A percentile compares a stretch with the other conserved stretches of the same genome.
These are phyloP conservation scores for Vigna hirtella DNA, from an alignment of 306 rosid species.

Conservation along the genomic window DNA sequence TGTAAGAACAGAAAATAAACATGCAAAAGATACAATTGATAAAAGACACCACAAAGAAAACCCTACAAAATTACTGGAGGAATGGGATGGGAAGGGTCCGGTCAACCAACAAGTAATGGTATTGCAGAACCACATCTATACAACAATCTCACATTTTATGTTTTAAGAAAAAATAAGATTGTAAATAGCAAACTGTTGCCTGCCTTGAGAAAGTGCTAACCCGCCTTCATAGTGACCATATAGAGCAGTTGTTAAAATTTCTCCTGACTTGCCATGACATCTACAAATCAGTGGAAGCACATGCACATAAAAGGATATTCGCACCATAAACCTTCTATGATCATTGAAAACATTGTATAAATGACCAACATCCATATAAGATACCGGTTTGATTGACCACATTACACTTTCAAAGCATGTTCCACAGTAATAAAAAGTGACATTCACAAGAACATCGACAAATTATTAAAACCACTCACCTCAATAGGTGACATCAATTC, in stretches of 20 bases:
- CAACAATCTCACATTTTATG: constrained; percentile 47
- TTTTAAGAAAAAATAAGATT: constrained; percentile 39
- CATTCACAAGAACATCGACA: constrained; percentile 30
- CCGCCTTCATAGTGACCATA: constrained; percentile 87
- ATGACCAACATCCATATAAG: constrained; percentile 57
- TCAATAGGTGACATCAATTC: constrained; percentile 97
- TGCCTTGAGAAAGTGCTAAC: constrained; percentile 89
- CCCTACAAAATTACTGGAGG: constrained; percentile 21
- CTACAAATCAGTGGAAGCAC: constrained; percentile 95
- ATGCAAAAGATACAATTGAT: constrained; percentile 38
- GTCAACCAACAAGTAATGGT: constrained; percentile 52
- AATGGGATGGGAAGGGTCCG: constrained; percentile 35
- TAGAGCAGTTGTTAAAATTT: constrained; percentile 87
- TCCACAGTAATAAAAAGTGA: constrained; percentile 43
- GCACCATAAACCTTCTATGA: constrained; percentile 58
- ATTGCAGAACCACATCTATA: constrained; percentile 54
- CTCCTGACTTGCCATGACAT: constrained; percentile 92
- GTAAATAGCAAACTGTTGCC: constrained; percentile 89
- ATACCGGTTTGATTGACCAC: constrained; percentile 45
- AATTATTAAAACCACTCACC: constrained; percentile 63
- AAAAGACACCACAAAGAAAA: constrained; percentile 34
- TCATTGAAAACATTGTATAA: constrained; percentile 59
- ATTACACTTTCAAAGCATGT: constrained; percentile 46
- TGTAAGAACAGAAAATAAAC: constrained; percentile 27
- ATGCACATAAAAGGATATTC: constrained; percentile 84